Evolutionary conservation across 805 yeast genomes (phyloP).

Genomic region (Hyphopichia homilentoma): DNA sequence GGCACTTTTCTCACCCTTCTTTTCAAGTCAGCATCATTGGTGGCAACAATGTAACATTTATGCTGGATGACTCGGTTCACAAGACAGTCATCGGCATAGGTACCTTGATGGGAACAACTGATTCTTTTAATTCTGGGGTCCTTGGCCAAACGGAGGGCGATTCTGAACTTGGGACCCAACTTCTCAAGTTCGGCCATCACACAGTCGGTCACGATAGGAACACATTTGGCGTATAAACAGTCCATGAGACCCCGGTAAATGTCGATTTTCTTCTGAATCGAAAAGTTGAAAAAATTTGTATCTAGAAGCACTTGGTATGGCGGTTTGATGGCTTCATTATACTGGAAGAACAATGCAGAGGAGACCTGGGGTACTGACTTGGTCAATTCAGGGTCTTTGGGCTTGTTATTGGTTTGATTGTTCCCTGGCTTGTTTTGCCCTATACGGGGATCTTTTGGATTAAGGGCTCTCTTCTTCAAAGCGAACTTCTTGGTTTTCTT

Average conservation of each 20-base stretch:
- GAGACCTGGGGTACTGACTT: constrained; percentile 80
- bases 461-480: constrained; percentile 78
- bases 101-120: constrained; percentile 90
- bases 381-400: constrained; percentile 62
- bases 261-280: constrained; percentile 93
- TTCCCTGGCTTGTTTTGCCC: constrained; percentile 37
- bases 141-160: constrained; percentile 86
- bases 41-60: constrained; percentile 95
- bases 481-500: constrained; percentile 96
- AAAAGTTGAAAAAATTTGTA: constrained; percentile 94
- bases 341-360: constrained; percentile 91
- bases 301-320: constrained; percentile 95
- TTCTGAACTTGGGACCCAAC: constrained; percentile 89
- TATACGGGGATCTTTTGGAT: constrained; percentile 65
- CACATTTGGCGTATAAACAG: constrained; percentile 87
- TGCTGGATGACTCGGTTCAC: constrained; percentile 93
- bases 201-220: constrained; percentile 94
- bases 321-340: constrained; percentile 91
- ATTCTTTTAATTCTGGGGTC: constrained; percentile 89
- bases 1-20: constrained; percentile 94
- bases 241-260: constrained; percentile 98
- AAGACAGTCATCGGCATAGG: constrained; percentile 97
- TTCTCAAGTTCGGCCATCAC: constrained; percentile 98
- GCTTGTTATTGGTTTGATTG: constrained; percentile 26
- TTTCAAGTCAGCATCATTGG: constrained; percentile 95